Base-by-base conservation (phyloP, 306 rosid genomes). In the Hippophae rhamnoides region DNA sequence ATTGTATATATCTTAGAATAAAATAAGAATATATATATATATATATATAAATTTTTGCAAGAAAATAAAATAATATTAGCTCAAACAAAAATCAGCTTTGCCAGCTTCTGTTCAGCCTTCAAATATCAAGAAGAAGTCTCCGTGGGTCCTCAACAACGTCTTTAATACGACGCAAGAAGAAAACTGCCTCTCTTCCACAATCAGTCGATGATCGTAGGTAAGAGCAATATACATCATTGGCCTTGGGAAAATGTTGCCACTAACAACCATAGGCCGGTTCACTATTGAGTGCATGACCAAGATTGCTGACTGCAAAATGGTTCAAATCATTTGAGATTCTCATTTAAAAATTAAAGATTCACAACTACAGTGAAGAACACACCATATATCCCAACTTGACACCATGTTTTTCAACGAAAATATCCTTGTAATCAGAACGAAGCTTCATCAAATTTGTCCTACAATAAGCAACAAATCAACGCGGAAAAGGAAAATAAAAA, bases 371-470 rank as follows among this genome's bases (percentile, higher is more conserved):
- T 31, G 51, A 46, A 47, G 47, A 53, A 27, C 48, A 56, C 23
- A 49, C n/a, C 53, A 87, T 87, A 52, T 84, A 83, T 53, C 95
- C 95, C 75, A 84, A 72, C 72, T 87, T 84, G 77, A 87, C 92
- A 65, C 92, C 89, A 44, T 84, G 93, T 74, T 84, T 87, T 62
- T 87, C 92, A 61, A 76, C 92, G 78, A 87, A 87, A 60, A 86
- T 84, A 76, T 87, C 95, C 75, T 87, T 87, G 72, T 78, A 84
- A 69, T 87, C 95, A 74, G 95, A 75, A 72, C 92, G 87, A 48
- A 87, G 95, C 76, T 82, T 87, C 95, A 87, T 87, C 83, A 87
- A 76, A 70, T 84, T 87, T 61, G 92, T 82, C 95, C 95, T 87
- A 43, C 58, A 51, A 73, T 52, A 60, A 74, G 52, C 62, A 66